Conservation (phyloP, 129 eudicot genomes). For the Saposhnikovia divaricata region DNA sequence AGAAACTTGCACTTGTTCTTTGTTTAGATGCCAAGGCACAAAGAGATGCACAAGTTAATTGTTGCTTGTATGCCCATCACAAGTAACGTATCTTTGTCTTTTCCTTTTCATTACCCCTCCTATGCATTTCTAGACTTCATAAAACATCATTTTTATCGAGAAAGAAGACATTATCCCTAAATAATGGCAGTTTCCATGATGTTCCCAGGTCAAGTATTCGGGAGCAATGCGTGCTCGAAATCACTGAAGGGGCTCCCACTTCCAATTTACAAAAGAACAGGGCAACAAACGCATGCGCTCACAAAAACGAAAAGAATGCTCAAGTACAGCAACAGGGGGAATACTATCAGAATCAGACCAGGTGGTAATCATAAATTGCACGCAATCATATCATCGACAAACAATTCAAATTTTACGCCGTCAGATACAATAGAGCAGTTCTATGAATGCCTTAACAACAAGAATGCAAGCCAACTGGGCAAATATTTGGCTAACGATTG, state of each 20-base stretch:
- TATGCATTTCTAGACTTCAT: neutral
- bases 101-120: slow-evolving; percentile 5
- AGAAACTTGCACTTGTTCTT: slow-evolving; percentile 13
- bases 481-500: slow-evolving; percentile 51
- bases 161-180: neutral
- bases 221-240: neutral
- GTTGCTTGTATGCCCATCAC: slow-evolving; percentile 4
- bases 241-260: slow-evolving; percentile 4
- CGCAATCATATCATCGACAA: slow-evolving; percentile 18
- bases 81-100: slow-evolving; percentile 18
- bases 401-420: slow-evolving; percentile 27
- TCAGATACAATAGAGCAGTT: slow-evolving; percentile 48
- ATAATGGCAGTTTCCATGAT: slow-evolving; percentile 28
- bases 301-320: slow-evolving; percentile 5
- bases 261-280: neutral
- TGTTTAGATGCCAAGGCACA: slow-evolving; percentile 25
- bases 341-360: neutral
- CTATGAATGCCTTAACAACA: slow-evolving; percentile 53
- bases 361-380: neutral
- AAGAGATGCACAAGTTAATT: neutral
- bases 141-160: neutral
- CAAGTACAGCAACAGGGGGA: slow-evolving; percentile 3
- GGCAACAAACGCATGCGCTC: neutral
- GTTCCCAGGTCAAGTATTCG: slow-evolving; percentile 9
- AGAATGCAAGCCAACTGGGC: slow-evolving; percentile 37